Percentiles rank a stretch among this genome's conserved stretches.
Evolutionary conservation across 2,329 filamentous ascomycete species (phyloP).

Genomic region (Curvularia hawaiiensis): DNA sequence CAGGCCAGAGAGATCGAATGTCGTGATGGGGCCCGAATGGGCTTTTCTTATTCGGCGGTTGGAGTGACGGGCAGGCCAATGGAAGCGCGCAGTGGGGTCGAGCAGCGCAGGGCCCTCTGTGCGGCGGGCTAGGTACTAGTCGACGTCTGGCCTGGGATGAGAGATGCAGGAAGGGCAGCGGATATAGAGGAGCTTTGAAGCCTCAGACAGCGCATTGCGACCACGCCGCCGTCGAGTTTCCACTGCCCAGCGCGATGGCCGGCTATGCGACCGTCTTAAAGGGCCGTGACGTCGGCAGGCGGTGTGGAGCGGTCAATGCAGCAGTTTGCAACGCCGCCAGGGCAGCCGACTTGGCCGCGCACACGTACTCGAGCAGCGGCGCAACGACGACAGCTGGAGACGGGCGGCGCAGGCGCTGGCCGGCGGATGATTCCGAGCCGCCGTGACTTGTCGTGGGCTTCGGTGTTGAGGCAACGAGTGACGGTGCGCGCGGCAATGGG

Average conservation of each 20-base stretch:
- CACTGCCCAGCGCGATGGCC: constrained; percentile 30
- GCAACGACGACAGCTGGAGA: background rate
- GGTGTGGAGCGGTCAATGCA: constrained; percentile 49
- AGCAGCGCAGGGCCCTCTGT: constrained; percentile 39
- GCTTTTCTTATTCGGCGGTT: constrained; percentile 42
- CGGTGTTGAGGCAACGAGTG: constrained; percentile 32
- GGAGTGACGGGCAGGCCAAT: constrained; percentile 39
- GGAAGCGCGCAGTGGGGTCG: constrained; percentile 33
- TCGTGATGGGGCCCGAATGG: constrained; percentile 32
- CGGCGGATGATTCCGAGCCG: background rate
- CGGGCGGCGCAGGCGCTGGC: constrained; percentile 8
- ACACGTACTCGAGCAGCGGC: constrained; percentile 5
- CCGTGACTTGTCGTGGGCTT: constrained; percentile 14
- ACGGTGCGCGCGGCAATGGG: constrained; percentile 28
- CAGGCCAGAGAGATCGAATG: constrained; percentile 37
- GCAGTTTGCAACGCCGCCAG: constrained; percentile 36
- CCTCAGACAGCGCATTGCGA: constrained; percentile 48
- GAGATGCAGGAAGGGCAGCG: constrained; percentile 39
- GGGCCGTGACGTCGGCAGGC: constrained; percentile 43
- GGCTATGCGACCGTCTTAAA: constrained; percentile 42
- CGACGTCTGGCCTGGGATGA: constrained; percentile 43
- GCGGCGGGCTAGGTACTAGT: constrained; percentile 39
- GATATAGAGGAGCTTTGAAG: constrained; percentile 27
- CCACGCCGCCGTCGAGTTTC: constrained; percentile 22
- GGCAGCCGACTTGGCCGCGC: constrained; percentile 34